Evolutionary conservation across 805 yeast species (phyloP).

Genomic region (Metschnikowia drakensbergensis): DNA sequence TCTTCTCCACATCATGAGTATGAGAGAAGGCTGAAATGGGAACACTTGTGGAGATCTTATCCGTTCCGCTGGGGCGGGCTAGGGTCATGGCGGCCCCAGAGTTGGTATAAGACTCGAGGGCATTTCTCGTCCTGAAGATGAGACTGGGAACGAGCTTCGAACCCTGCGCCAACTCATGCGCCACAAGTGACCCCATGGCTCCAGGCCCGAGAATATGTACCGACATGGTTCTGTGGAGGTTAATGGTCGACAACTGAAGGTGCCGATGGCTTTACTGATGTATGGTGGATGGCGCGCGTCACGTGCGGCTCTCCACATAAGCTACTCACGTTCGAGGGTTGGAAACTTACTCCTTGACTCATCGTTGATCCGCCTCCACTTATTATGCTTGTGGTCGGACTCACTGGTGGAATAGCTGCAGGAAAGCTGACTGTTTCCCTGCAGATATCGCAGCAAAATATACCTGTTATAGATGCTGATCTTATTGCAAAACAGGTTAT

Average conservation of each 20-base stretch:
- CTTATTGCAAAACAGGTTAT: slow-evolving; percentile 82
- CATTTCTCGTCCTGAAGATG: slow-evolving; percentile 35
- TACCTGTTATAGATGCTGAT: slow-evolving; percentile 85
- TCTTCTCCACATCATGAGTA: slow-evolving; percentile 21
- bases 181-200: slow-evolving; percentile 48
- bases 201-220: slow-evolving; percentile 48
- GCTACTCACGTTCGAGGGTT: no score
- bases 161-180: slow-evolving; percentile 39
- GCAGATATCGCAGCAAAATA: slow-evolving; percentile 45
- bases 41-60: slow-evolving; percentile 14
- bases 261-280: no score
- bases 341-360: background rate
- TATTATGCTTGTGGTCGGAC: slow-evolving; percentile 80
- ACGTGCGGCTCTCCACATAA: background rate
- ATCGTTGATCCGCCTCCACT: no score
- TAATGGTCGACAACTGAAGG: no score
- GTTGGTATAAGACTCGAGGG: slow-evolving; percentile 38
- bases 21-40: slow-evolving; percentile 23
- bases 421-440: slow-evolving; percentile 91
- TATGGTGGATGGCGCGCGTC: background rate
- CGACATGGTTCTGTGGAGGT: slow-evolving; percentile 4
- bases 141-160: slow-evolving; percentile 38
- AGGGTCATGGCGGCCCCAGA: slow-evolving; percentile 37
- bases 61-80: slow-evolving; percentile 20
- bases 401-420: slow-evolving; percentile 98